Base-by-base conservation (phyloP, 2,329 filamentous ascomycete species). In the Coniochaeta prunicola region DNA sequence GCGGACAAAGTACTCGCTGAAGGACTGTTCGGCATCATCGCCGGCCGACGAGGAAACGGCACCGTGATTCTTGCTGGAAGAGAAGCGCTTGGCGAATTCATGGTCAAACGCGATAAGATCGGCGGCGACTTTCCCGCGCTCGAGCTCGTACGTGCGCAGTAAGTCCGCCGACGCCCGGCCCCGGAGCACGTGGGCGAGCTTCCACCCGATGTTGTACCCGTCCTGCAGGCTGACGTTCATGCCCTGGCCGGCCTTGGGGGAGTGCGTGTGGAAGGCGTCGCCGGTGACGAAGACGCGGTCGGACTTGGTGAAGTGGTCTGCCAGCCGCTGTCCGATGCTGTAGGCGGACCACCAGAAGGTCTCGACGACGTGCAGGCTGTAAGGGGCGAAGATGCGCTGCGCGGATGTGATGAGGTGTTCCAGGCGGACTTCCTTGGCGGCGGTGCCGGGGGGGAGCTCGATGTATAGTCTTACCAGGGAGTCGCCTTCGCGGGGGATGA, bases 191-290 rank as follows among this genome's bases (percentile, higher is more conserved):
- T 69, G 61, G 1, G 72, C 75, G 4, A 80, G 66, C 64, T 80
- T 78, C 76, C 75, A 77, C 3, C 72, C 74, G 1, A 78, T 71
- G 42, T 78, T 78, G 62, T 74, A 77, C 0, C 74, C 59, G 67
- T 86, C 84, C 63, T 84, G 81, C 77, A 87, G 84, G 26, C 74
- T 77, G 2, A 84, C 78, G 61, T 86, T 86, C 82, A 86, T 85
- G 10, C 83, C 82, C 67, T 84, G 81, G 2, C 80, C 80, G 2
- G 79, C 80, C 66, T 83, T 83, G 3, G 80, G 80, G 28, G 58
- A 59, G 55, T 76, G 72, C 0, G 73, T 76, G 63, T 76, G 74
- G 1, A 79, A 76, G 2, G 81, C 83, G 67, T 86, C 61, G 7
- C 83, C 83, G 0, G 81, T 80, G 4, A 86, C 73, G 67, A 88